Evolutionary conservation across 106 monocot genomes (phyloP).

Genomic region (Dendrobium chrysotoxum): DNA sequence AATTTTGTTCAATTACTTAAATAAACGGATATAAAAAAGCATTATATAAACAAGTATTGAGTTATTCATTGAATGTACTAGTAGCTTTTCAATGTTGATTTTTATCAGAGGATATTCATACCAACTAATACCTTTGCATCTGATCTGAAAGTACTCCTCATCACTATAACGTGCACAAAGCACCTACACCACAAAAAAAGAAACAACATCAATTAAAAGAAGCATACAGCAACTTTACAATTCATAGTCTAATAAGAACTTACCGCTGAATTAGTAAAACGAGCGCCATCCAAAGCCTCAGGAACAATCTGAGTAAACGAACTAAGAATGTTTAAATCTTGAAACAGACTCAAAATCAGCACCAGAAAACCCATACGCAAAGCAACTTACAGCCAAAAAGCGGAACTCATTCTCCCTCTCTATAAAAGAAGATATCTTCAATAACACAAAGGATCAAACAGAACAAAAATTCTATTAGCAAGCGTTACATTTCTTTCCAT

Average conservation of each 20-base stretch:
- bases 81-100: background rate
- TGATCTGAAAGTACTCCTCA: conserved; percentile 73
- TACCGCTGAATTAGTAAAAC: conserved; percentile 60
- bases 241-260: conserved; percentile 15
- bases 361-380: background rate
- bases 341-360: conserved; percentile 10
- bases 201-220: background rate
- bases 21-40: too few relatives aligned
- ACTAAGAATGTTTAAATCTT: background rate
- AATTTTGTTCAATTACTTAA: too few relatives aligned
- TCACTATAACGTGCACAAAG: conserved; percentile 84
- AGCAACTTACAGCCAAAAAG: conserved; percentile 73
- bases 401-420: conserved; percentile 91
- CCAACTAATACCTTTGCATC: conserved; percentile 71
- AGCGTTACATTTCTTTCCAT: background rate
- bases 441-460: background rate
- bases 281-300: conserved; percentile 64
- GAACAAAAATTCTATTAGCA: background rate
- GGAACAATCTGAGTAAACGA: conserved; percentile 51
- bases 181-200: conserved; percentile 34
- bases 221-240: background rate
- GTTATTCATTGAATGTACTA: too few relatives aligned
- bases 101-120: background rate
- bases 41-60: too few relatives aligned
- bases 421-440: conserved; percentile 76